Evolutionary conservation across 495 filamentous ascomycete genomes (phyloP).

Genomic region (Talaromyces proteolyticus): DNA sequence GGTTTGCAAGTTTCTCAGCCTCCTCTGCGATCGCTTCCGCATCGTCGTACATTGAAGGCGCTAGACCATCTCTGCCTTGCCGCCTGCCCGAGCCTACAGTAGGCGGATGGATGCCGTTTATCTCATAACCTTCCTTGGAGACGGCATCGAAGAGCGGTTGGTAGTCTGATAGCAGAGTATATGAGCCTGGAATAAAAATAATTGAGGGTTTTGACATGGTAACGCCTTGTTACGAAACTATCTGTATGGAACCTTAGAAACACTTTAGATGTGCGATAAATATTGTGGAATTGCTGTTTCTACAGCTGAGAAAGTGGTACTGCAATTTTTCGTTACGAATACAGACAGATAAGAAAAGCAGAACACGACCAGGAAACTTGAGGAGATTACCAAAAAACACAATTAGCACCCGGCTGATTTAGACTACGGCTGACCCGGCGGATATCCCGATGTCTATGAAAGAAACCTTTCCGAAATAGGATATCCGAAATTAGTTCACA

Average conservation of each 20-base stretch:
- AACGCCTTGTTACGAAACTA: background rate
- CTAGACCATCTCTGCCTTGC: background rate
- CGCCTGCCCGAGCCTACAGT: slow-evolving; percentile 15
- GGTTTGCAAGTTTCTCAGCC: slow-evolving; percentile 3
- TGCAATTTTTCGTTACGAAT: too few relatives aligned
- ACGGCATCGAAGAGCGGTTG: slow-evolving; percentile 25
- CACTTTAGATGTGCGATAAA: background rate
- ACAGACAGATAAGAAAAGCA: too few relatives aligned
- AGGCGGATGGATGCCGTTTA: slow-evolving; percentile 18
- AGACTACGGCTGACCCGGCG: background rate
- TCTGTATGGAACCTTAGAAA: background rate
- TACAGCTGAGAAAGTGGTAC: background rate
- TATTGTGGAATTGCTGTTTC: background rate
- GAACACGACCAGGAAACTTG: too few relatives aligned
- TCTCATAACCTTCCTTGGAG: slow-evolving; percentile 18
- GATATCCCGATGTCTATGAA: background rate
- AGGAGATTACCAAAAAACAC: too few relatives aligned
- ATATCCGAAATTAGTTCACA: background rate
- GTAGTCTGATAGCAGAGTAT: slow-evolving; percentile 34
- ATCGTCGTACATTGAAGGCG: background rate
- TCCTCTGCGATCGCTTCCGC: background rate
- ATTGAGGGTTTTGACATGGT: slow-evolving; percentile 22
- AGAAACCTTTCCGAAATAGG: background rate
- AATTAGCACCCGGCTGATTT: background rate
- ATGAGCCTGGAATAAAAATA: slow-evolving; percentile 35